Percentiles rank a stretch among this genome's conserved stretches.
Conservation (phyloP, 352 stramenopile genomes). For the Elongisporangium senticosum region DNA sequence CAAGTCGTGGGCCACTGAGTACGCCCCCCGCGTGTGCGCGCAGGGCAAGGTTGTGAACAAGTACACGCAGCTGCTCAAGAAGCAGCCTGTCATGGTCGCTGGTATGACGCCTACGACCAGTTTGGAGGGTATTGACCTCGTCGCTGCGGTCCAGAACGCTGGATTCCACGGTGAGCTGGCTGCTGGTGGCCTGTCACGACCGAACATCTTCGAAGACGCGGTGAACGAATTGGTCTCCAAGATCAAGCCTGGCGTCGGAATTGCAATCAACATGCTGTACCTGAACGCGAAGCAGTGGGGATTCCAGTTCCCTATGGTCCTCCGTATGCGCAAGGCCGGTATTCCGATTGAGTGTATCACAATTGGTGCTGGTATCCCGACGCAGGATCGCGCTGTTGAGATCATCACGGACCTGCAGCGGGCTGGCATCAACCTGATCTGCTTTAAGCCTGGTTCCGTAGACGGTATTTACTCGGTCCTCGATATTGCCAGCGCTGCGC, state of each 20-base stretch:
- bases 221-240: constrained; percentile 67
- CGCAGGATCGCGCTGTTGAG: constrained; percentile 69
- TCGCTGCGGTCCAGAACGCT: constrained; percentile 75
- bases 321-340: constrained; percentile 72
- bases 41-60: constrained; percentile 58
- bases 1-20: constrained; percentile 44
- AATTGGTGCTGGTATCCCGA: constrained; percentile 80
- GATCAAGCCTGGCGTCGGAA: constrained; percentile 63
- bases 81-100: constrained; percentile 72
- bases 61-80: constrained; percentile 71
- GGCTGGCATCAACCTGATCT: constrained; percentile 73
- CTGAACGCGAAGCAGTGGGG: constrained; percentile 86
- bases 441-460: constrained; percentile 81
- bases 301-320: constrained; percentile 87
- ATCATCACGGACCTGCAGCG: constrained; percentile 65
- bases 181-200: constrained; percentile 60
- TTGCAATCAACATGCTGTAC: constrained; percentile 89
- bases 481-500: constrained; percentile 57
- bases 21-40: constrained; percentile 34
- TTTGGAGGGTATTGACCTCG: constrained; percentile 70
- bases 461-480: constrained; percentile 72
- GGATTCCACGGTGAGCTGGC: constrained; percentile 80
- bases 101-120: constrained; percentile 87
- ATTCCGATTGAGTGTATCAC: constrained; percentile 87
- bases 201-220: constrained; percentile 62